phyloP scores from a whole-genome alignment of 768 basidiomycete genomes.

The Fistulinella prunicolor region DNA sequence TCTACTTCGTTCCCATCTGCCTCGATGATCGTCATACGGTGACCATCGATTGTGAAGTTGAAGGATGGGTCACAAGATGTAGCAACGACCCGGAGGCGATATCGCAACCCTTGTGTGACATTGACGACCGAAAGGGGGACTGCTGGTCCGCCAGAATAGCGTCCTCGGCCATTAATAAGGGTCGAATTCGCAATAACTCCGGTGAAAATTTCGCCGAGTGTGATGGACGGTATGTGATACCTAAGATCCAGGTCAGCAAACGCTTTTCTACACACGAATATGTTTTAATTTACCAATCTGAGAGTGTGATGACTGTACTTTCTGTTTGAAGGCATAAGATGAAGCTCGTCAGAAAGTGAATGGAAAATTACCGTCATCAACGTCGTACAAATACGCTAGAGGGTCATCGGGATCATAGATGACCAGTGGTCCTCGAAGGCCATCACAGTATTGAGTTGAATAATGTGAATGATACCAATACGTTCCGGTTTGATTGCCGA shows the following conservation, averaged over 20 bases:
- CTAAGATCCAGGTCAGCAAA: slow-evolving; percentile 22
- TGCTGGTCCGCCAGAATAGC: slow-evolving; percentile 41
- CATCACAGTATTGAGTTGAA: slow-evolving; percentile 40
- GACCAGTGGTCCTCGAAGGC: slow-evolving; percentile 41
- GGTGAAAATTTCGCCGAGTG: slow-evolving; percentile 9
- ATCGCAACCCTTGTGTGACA: slow-evolving; percentile 40
- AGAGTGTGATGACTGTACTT: slow-evolving; percentile 45
- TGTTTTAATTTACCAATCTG: slow-evolving; percentile 46
- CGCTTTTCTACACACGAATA: background rate
- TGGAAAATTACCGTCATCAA: slow-evolving; percentile 40
- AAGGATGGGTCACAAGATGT: slow-evolving; percentile 46
- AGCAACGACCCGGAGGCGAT: slow-evolving; percentile 52
- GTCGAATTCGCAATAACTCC: slow-evolving; percentile 36
- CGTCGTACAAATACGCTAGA: slow-evolving; percentile 39
- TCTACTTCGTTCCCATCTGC: slow-evolving; percentile 43
- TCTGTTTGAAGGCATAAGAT: slow-evolving; percentile 18
- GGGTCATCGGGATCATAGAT: slow-evolving; percentile 48
- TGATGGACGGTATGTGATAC: slow-evolving; percentile 36
- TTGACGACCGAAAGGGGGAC: slow-evolving; percentile 43
- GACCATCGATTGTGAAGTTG: slow-evolving; percentile 45
- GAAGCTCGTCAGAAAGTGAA: background rate
- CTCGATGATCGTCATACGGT: slow-evolving; percentile 52
- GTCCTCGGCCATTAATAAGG: slow-evolving; percentile 53
- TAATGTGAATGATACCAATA: slow-evolving; percentile 49
- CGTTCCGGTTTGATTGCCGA: slow-evolving; percentile 37